A percentile compares a stretch with the other conserved stretches of the same genome.
Conservation (phyloP, 1,139 yeast genomes). For the Magnusiomyces tetraspermus region DNA sequence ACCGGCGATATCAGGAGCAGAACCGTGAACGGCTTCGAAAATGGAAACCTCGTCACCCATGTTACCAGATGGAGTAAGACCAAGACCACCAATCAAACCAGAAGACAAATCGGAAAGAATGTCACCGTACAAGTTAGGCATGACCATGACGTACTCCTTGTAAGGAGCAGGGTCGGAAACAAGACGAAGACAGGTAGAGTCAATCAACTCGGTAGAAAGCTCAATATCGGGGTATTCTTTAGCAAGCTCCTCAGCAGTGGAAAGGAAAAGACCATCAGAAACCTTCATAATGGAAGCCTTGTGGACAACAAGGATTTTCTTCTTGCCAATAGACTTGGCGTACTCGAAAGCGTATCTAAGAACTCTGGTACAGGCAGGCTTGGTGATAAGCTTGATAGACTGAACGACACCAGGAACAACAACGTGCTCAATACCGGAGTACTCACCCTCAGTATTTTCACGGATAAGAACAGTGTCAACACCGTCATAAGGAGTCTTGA, state of each 20-base stretch:
- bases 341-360: slow-evolving; percentile 95
- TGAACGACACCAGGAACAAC: slow-evolving; percentile 98
- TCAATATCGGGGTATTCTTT: slow-evolving; percentile 86
- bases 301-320: slow-evolving; percentile 89
- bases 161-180: slow-evolving; percentile 83
- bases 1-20: slow-evolving; percentile 98
- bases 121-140: slow-evolving; percentile 98
- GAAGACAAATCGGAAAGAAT: slow-evolving; percentile 95
- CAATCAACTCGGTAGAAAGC: slow-evolving; percentile 79
- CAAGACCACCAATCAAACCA: slow-evolving; percentile 96
- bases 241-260: slow-evolving; percentile 81
- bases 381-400: slow-evolving; percentile 93
- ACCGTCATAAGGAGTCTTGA: slow-evolving; percentile 86
- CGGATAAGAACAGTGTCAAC: slow-evolving; percentile 94
- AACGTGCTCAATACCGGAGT: slow-evolving; percentile 97
- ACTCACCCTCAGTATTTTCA: slow-evolving; percentile 99
- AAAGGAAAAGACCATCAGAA: slow-evolving; percentile 93
- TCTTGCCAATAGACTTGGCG: slow-evolving; percentile 82
- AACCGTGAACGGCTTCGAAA: slow-evolving; percentile 98
- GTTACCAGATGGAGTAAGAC: slow-evolving; percentile 97
- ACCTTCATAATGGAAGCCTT: slow-evolving; percentile 97
- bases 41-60: slow-evolving; percentile 97
- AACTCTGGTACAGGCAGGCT: slow-evolving; percentile 91
- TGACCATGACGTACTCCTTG: slow-evolving; percentile 84
- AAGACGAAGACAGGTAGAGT: slow-evolving; percentile 86